Evolutionary conservation across 2,329 filamentous ascomycete species (phyloP), one percentile per base, ranked within the genome.

Genomic region (Trichoderma sp.): DNA sequence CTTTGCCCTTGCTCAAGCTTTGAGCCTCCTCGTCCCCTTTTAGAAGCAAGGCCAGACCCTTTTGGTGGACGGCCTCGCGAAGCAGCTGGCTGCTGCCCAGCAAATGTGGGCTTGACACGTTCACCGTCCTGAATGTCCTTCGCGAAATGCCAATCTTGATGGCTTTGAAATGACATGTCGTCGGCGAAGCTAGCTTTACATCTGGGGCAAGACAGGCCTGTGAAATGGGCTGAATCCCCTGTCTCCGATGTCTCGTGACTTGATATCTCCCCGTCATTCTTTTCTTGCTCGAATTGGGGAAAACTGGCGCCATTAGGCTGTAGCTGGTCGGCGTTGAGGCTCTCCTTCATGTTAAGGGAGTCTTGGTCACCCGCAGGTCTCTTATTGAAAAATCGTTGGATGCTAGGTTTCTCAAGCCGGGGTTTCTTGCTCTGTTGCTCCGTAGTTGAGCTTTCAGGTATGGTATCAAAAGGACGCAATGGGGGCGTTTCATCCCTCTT

Each of bases 111-210:
- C 75, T 79, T 86, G 83, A 84, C 87, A 87, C 88, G 88, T 85
- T 93, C 89, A 75, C 88, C 84, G 3, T 91, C 89, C 78, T 95
- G 92, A 35, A 99, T 88, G 79, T 96, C 93, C 84, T 94, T 94
- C 63, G 97, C 97, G 84, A 98, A 93, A 85, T 99, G 97, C 93
- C 95, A 98, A 83, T 99, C 97, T 72, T 93, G 88, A 83, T 99
- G 97, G 84, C 94, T 95, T 78, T 92, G 89, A 64, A 91, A 81
- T 79, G 89, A 88, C 74, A 92, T 90, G 31, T 86, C 81, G 53
- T 87, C 86, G 14, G 88, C 86, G 41, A 97, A 86, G n/a, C 83
- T 81, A 79, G 89, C 88, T 76, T 89, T 88, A 83, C 95, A 98
- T 77, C 91, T 90, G 67, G 86, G 82, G 83, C 95, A 97, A 56